These are phyloP conservation scores for Penicillium sp. DNA, from an alignment of 2,329 filamentous ascomycete species.

Conservation along the genomic window DNA sequence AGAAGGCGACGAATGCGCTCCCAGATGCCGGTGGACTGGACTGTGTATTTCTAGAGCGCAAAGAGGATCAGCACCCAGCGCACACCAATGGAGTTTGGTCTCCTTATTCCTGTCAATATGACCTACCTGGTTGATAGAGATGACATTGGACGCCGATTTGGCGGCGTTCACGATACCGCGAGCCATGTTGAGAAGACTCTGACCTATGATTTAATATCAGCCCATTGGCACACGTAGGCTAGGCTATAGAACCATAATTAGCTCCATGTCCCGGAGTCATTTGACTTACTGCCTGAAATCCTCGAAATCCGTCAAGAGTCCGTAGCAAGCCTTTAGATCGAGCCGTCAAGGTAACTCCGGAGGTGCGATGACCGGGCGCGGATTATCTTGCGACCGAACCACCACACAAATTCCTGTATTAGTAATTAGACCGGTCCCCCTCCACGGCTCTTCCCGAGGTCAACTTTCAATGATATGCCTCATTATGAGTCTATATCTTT, in stretches of 20 bases:
- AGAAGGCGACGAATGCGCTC: conserved; percentile 74
- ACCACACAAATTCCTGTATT: conserved; percentile 7
- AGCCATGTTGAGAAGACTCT: conserved; percentile 35
- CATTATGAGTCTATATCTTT: background rate
- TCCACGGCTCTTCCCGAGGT: background rate
- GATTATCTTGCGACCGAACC: conserved; percentile 13
- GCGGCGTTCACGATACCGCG: conserved; percentile 40
- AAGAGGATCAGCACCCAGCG: background rate
- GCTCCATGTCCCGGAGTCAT: background rate
- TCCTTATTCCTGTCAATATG: background rate
- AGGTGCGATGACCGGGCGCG: conserved; percentile 13
- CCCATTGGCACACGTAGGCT: background rate
- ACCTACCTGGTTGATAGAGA: conserved; percentile 40
- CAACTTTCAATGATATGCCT: background rate
- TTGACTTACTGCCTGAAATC: conserved; percentile 15
- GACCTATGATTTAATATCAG: conserved; percentile 19
- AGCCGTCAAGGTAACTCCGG: conserved; percentile 15
- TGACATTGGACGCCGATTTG: conserved; percentile 37
- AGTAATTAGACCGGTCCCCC: conserved; percentile 6
- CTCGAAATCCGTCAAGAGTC: conserved; percentile 13
- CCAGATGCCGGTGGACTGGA: conserved; percentile 88
- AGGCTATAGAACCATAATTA: background rate
- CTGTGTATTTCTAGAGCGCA: conserved; percentile 78
- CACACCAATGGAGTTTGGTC: background rate
- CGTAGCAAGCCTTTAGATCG: conserved; percentile 6